Evolutionary conservation across 257 asterid species (phyloP), one percentile per base, ranked within the genome.

Genomic region (Salvia splendens): DNA sequence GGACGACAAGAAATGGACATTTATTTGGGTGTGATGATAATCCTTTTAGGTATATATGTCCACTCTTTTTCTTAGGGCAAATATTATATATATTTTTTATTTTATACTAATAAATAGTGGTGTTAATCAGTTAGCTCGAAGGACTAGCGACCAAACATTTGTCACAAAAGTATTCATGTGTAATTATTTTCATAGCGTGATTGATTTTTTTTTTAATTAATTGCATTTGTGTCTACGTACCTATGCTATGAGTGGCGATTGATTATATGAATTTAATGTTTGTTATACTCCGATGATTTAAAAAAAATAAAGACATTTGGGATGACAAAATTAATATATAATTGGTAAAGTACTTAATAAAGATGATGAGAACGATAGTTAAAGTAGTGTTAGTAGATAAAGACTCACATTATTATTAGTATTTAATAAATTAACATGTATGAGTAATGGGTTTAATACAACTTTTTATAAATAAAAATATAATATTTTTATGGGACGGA

Each of bases 111-210:
- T 24, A 0, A 24, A 32, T 8, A 10, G 8, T 52, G 42, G 56
- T 20, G 8, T 70, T n/a, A 51, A 64, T 47, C 51, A 9, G 15
- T 61, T 62, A 33, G 63, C 20, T 65, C n/a, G 35, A 8, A 4
- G 14, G 10, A 12, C 8, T 69, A 16, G 12, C 45, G 10, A 7
- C 75, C 69, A 70, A 40, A 41, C 69, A 70, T 61, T 14, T 61
- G 64, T 41, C 75, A 41, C 38, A 4, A 70, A 50, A 51, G 11
- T 36, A 48, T 50, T 14, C 49, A 24, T 14, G 16, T 6, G 15
- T 32, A 59, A 10, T 52, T 4, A 36, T 53, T 8, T 28, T 10
- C 56, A 6, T 11, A 30, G 24, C 45, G 53, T 63, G 14, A 46
- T 12, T 4, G 20, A 24, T 12, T 57, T 38, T 14, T 36, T n/a